phyloP scores from a whole-genome alignment of 257 asterid genomes.

The Fraxinus pennsylvanica region DNA sequence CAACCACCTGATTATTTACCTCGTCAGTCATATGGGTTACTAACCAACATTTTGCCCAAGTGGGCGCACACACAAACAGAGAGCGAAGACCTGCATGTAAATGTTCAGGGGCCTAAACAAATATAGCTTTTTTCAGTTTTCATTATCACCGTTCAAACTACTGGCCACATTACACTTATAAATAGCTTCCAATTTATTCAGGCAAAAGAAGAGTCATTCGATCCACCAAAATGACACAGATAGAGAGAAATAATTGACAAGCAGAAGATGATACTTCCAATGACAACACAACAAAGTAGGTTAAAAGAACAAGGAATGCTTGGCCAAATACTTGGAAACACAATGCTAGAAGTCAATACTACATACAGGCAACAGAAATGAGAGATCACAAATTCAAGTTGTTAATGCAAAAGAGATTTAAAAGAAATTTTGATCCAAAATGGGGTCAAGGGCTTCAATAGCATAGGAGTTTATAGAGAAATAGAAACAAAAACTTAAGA shows the following conservation, averaged over 20 bases:
- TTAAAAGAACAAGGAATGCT: background rate
- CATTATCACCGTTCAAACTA: background rate
- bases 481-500: background rate
- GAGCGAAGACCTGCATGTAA: background rate
- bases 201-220: background rate
- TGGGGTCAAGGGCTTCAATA: background rate
- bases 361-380: background rate
- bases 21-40: background rate
- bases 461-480: background rate
- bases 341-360: background rate
- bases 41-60: background rate
- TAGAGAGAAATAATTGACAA: background rate
- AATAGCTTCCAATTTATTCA: background rate
- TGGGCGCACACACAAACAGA: background rate
- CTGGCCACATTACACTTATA: constrained; percentile 6
- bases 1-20: constrained; percentile 65
- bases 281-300: background rate
- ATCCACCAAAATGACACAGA: background rate
- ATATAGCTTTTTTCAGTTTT: background rate
- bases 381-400: background rate
- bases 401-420: background rate
- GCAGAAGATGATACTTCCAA: background rate
- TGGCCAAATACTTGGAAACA: constrained; percentile 10
- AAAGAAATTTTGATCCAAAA: background rate
- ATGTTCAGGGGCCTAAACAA: background rate